Evolutionary conservation across 176 grass and related monocot genomes (phyloP).

Genomic region (Calamus simplicifolius): DNA sequence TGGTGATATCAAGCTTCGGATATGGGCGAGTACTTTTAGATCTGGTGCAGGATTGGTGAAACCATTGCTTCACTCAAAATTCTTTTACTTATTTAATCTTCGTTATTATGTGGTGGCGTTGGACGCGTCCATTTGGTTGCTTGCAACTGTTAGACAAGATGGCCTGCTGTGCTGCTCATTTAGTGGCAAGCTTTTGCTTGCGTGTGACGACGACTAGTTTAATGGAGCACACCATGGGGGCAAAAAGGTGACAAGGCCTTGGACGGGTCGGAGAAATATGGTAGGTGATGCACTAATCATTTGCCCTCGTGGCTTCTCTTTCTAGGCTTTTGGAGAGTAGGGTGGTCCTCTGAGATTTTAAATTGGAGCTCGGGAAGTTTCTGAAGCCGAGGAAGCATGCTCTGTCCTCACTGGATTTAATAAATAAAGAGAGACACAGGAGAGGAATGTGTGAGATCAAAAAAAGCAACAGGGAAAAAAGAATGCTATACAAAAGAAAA

Average conservation of each 20-base stretch:
- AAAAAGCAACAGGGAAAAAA: too few species aligned
- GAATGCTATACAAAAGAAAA: too few species aligned
- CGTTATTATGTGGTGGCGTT: too few species aligned
- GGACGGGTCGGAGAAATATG: too few species aligned
- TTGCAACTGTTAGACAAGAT: not conserved
- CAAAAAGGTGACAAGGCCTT: not conserved
- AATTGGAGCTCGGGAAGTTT: slow-evolving; percentile 4
- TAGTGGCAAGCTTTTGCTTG: not conserved
- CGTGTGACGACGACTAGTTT: not conserved
- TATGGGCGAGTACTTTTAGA: too few species aligned
- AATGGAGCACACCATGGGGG: not conserved
- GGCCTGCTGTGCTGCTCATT: not conserved
- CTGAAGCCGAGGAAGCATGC: not conserved
- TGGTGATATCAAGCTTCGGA: too few species aligned
- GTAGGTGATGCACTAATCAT: not conserved
- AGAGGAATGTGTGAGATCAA: too few species aligned
- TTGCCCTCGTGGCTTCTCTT: not conserved
- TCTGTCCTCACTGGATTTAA: not conserved
- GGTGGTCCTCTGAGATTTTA: slow-evolving; percentile 13
- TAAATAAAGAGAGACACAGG: too few species aligned
- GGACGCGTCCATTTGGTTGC: too few species aligned
- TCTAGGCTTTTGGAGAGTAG: slow-evolving; percentile 6
- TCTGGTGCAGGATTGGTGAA: too few species aligned
- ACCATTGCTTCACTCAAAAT: too few species aligned
- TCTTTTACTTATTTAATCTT: too few species aligned